Percentiles rank a stretch among this genome's conserved stretches.
phyloP scores from a whole-genome alignment of 2,329 filamentous ascomycete genomes.

The Truncatella angustata region DNA sequence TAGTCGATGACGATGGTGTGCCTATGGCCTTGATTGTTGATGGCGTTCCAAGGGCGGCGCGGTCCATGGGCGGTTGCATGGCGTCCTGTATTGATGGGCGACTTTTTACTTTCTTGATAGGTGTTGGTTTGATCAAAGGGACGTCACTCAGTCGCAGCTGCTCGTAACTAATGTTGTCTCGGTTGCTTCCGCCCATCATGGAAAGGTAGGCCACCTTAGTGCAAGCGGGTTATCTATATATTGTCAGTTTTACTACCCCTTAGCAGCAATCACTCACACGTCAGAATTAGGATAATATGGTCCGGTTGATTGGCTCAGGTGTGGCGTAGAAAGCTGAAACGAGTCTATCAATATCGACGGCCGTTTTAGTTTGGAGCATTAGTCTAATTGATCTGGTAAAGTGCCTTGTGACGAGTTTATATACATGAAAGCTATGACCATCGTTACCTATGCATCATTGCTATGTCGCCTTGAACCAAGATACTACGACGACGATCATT shows the following conservation, averaged over 20 bases:
- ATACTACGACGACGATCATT: not conserved
- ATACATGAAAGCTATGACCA: slow-evolving; percentile 5
- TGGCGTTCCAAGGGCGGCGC: not conserved
- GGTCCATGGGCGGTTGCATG: not conserved
- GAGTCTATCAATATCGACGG: slow-evolving; percentile 1
- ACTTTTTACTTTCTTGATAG: not conserved
- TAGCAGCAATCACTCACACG: not conserved
- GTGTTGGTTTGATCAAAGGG: not conserved
- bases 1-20: not conserved
- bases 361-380: not conserved
- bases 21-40: not conserved
- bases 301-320: not conserved
- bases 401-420: slow-evolving; percentile 4
- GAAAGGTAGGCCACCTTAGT: not conserved
- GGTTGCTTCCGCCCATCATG: not conserved
- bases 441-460: not conserved
- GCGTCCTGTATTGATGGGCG: not conserved
- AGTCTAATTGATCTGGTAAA: not conserved
- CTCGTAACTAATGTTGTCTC: slow-evolving; percentile 2
- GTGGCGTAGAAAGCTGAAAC: slow-evolving; percentile 5
- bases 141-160: slow-evolving; percentile 1
- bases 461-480: not conserved
- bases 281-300: not conserved
- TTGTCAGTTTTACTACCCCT: not conserved
- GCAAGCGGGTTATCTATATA: slow-evolving; percentile 1